Conservation (phyloP, 345 rosid genomes). For the Excoecaria agallocha region DNA sequence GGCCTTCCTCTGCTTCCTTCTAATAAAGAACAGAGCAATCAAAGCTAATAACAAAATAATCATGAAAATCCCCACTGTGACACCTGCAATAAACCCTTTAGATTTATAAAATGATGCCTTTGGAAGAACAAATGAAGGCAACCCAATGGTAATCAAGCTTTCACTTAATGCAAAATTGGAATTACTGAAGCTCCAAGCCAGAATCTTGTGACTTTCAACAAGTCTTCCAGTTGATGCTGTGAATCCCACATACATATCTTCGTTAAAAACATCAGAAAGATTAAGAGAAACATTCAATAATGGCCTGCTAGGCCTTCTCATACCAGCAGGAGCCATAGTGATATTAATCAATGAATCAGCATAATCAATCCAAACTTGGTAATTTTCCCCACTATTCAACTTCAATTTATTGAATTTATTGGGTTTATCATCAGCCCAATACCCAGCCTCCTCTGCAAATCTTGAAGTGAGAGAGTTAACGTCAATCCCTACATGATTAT, state of each 20-base stretch:
- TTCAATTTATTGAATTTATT: constrained; percentile 38
- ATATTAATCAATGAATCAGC: constrained; percentile 42
- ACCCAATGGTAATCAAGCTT: constrained; percentile 48
- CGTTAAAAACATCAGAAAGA: constrained; percentile 56
- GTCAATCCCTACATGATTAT: constrained; percentile 74
- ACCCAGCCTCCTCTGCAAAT: constrained; percentile 44
- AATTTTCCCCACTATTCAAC: constrained; percentile 68
- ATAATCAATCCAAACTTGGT: constrained; percentile 79
- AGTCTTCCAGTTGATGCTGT: constrained; percentile 61
- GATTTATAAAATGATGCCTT: constrained; percentile 34
- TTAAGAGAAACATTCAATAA: constrained; percentile 43
- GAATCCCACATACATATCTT: constrained; percentile 74
- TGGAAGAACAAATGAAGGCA: constrained; percentile 68
- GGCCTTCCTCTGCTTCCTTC: constrained; percentile 45
- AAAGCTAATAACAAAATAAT: constrained; percentile 30
- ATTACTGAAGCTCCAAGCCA: constrained; percentile 80
- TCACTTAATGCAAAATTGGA: constrained; percentile 49
- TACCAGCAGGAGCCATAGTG: constrained; percentile 36
- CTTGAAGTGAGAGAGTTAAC: constrained; percentile 56
- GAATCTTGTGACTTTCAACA: constrained; percentile 58
- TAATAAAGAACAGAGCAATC: constrained; percentile 33
- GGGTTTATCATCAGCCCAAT: constrained; percentile 34
- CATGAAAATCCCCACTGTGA: constrained; percentile 37
- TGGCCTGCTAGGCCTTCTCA: constrained; percentile 39
- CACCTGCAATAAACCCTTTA: constrained; percentile 51